phyloP scores from a whole-genome alignment of 305 asterid species.

The Fraxinus xanthoxyloides region DNA sequence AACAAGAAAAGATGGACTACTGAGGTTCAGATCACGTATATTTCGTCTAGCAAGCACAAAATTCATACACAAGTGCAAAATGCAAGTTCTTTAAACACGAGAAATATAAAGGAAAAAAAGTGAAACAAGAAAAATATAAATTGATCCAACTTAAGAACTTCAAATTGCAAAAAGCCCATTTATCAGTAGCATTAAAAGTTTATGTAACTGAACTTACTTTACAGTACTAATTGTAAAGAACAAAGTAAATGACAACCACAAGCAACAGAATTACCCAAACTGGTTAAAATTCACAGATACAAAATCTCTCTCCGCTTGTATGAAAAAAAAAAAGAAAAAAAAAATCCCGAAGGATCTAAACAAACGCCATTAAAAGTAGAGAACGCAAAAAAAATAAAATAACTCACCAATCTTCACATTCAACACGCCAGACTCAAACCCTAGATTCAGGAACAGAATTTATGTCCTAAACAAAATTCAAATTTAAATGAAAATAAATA shows the following conservation, averaged over 20 bases:
- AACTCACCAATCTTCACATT: slow-evolving; percentile 18
- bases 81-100: not conserved
- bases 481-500: not conserved
- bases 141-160: not conserved
- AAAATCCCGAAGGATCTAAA: slow-evolving; percentile 33
- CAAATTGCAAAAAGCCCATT: not conserved
- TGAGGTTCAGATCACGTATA: not conserved
- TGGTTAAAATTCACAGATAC: slow-evolving; percentile 10
- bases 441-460: slow-evolving; percentile 30
- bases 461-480: slow-evolving; percentile 13
- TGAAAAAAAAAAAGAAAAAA: not conserved
- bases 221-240: slow-evolving; percentile 9
- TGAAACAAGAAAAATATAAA: not conserved
- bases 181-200: not conserved
- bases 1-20: not conserved
- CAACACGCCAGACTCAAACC: slow-evolving; percentile 27
- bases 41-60: not conserved
- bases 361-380: slow-evolving; percentile 3
- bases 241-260: slow-evolving; percentile 5
- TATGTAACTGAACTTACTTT: not conserved
- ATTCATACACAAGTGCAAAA: not conserved
- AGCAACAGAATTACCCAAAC: slow-evolving; percentile 3
- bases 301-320: not conserved
- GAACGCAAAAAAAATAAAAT: not conserved
- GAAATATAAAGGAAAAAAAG: not conserved